Base-by-base conservation (phyloP, 768 basidiomycete genomes). In the Lentinula detonsa region DNA sequence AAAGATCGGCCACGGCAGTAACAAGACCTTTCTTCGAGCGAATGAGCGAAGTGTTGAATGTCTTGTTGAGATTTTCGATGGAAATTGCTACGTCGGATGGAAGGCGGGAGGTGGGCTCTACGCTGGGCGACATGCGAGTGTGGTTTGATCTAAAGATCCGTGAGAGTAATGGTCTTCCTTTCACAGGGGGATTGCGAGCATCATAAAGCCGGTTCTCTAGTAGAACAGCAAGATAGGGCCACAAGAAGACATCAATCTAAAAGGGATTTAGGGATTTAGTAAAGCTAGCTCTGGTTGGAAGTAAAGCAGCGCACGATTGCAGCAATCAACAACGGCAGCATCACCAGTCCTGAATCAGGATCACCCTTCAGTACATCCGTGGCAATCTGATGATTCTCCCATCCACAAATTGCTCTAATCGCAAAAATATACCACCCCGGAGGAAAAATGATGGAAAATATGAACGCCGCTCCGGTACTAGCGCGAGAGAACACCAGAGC, bases 401-500 rank as follows among this genome's bases (percentile, higher is more conserved):
- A 91, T 11, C 87, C 87, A 57, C 82, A 80, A 1, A 92, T 81
- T 1, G 84, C 83, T 49, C 87, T 81, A 8, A 85, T 81, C 6
- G 83, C 84, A 65, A 91, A 91, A 21, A 90, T 78, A 65, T 88
- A 92, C 71, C 85, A 91, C 10, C 82, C 81, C 1, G 91, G 88
- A 0, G 91, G 91, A 66, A 91, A 91, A 23, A 91, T 65, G 51
- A 91, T 68, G 1, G 87, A 81, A 67, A 88, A 87, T 28, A 91
- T 71, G 63, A 85, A 81, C 18, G 86, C 82, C 1, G 73, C 75
- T 3, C 71, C 80, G 1, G 77, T 79, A 1, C 71, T 66, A 1
- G 78, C 77, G n/a, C 50, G 49, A 5, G 48, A 70, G 57, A 86
- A 74, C 0, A 87, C 80, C 23, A 88, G 71, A 0, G 85, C 90